Base-by-base conservation (phyloP, 768 basidiomycete genomes). In the Albatrellus ellisii region DNA sequence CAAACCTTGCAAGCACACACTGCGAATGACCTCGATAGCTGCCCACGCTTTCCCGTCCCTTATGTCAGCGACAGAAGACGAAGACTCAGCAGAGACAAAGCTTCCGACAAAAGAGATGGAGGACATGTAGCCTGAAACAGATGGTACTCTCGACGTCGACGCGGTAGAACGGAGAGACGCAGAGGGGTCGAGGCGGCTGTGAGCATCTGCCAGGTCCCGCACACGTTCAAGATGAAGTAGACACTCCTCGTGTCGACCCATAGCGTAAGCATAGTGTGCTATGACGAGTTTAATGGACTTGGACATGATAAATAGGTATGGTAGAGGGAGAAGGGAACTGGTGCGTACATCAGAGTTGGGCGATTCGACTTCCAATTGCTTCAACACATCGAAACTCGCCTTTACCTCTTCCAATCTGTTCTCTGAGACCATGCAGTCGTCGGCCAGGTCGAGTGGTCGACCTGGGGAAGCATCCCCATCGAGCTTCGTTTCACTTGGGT, bases 241-340 rank as follows among this genome's bases (percentile, higher is more conserved):
- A 44, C 84, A 88, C 43, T 75, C 71, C 2, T 65, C 58, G 14
- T 78, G 78, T 20, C 71, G 66, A 21, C 78, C 75, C 6, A 88
- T 58, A 0, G 88, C 85, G 58, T 85, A 88, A 3, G 79, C 76
- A 53, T 83, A 82, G 58, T 87, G 88, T 2, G 85, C 86, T 37
- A 86, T 63, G 0, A 74, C 69, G 44, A 86, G 67, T 47, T 70
- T 64, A 12, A 84, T 64, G 9, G 77, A 77, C 86, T 90, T 18
- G 17, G 20, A 12, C 17, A 21, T 21, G 20, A 21, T 36, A 14
- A 37, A 26, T 49, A 28, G 51, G 41, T 42, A 41, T 46, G n/a
- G n/a, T n/a, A n/a, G 8, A 17, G n/a, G 42, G 28, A 18, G 27
- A 28, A 28, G 38, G 27, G 41, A 28, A 24, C 3, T 21, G 14